These are phyloP conservation scores for Symbiodinium natans DNA, from an alignment of 73 alveolate genomes.

Conservation along the genomic window DNA sequence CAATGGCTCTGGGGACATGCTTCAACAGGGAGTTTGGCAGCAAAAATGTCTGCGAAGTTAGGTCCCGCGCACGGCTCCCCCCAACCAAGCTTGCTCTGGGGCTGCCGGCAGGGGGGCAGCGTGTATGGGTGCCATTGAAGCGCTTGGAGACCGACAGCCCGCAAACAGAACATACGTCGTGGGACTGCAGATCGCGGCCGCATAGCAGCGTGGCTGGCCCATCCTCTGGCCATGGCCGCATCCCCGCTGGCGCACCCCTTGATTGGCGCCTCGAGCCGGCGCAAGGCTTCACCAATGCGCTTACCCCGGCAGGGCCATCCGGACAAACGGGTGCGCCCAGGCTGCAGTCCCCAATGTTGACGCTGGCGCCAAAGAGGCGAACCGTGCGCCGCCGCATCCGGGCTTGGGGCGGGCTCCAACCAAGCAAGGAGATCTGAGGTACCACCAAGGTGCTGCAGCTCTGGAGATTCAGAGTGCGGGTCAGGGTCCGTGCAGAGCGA, in stretches of 20 bases:
- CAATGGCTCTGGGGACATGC: constrained; percentile 4
- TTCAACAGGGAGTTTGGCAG: background rate
- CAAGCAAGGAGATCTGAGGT: too few species aligned
- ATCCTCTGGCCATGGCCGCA: background rate
- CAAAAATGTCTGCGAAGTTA: background rate
- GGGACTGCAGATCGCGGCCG: background rate
- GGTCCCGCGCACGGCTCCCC: background rate
- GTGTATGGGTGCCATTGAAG: background rate
- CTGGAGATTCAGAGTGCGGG: too few species aligned
- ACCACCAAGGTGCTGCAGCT: too few species aligned
- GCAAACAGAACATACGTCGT: background rate
- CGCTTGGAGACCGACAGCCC: background rate
- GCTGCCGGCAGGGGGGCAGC: background rate
- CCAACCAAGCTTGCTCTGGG: background rate
- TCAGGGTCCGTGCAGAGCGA: too few species aligned
- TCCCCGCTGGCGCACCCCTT: background rate
- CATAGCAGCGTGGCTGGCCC: constrained; percentile 26
- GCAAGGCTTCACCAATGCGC: constrained; percentile 3
- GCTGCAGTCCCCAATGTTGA: too few species aligned
- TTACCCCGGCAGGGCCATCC: constrained; percentile 26
- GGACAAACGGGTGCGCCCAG: background rate
- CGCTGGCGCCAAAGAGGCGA: too few species aligned
- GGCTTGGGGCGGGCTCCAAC: too few species aligned
- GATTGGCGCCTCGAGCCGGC: background rate
- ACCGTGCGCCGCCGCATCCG: too few species aligned